Conservation (phyloP, 2,329 filamentous ascomycete species). For the Verticillium dahliae region DNA sequence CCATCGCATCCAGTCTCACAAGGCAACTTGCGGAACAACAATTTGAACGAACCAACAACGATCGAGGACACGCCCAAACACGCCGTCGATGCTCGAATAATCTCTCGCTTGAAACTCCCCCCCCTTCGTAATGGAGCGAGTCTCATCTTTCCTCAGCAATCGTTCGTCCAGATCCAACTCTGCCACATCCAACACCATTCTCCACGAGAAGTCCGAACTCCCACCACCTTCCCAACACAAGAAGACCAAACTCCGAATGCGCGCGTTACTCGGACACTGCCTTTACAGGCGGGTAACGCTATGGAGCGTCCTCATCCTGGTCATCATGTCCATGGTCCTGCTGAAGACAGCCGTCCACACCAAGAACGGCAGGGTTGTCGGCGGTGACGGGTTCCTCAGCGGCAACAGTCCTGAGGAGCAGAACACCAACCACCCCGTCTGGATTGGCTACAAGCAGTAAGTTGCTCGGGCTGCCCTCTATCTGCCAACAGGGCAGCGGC, state of each 20-base stretch:
- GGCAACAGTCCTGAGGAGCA: slow-evolving; percentile 14
- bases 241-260: slow-evolving; percentile 32
- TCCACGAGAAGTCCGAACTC: slow-evolving; percentile 1
- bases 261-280: slow-evolving; percentile 41
- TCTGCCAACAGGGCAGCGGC: not conserved
- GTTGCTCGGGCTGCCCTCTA: slow-evolving; percentile 10
- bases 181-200: not conserved
- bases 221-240: slow-evolving; percentile 9
- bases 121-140: slow-evolving; percentile 10
- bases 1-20: not conserved
- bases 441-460: slow-evolving; percentile 36
- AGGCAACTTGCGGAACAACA: not conserved
- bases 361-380: slow-evolving; percentile 14
- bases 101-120: not conserved
- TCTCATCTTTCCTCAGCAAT: slow-evolving; percentile 11
- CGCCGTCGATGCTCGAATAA: not conserved
- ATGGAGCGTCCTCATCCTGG: slow-evolving; percentile 37
- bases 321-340: slow-evolving; percentile 33
- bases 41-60: not conserved
- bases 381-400: slow-evolving; percentile 8
- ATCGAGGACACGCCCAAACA: not conserved
- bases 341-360: slow-evolving; percentile 23
- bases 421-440: slow-evolving; percentile 25
- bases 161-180: slow-evolving; percentile 13
- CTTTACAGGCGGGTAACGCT: slow-evolving; percentile 45